phyloP scores from a whole-genome alignment of 2,329 filamentous ascomycete species.

The Fusarium sp. region DNA sequence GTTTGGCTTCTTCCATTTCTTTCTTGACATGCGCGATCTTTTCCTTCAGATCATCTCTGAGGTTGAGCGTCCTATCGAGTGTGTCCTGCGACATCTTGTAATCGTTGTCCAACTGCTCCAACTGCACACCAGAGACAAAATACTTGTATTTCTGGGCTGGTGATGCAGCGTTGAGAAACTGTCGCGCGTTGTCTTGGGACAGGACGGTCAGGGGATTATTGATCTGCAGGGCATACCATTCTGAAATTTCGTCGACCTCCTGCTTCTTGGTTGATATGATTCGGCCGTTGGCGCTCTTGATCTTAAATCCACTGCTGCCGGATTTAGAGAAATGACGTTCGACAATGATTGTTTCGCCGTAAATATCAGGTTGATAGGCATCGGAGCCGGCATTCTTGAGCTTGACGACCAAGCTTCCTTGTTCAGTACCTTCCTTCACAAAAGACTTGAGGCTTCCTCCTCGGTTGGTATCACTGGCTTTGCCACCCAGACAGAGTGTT shows the following conservation, averaged over 20 bases:
- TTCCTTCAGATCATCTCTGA: slow-evolving; percentile 51
- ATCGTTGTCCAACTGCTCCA: slow-evolving; percentile 91
- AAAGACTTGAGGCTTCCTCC: slow-evolving; percentile 89
- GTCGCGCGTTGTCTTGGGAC: slow-evolving; percentile 92
- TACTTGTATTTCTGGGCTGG: slow-evolving; percentile 93
- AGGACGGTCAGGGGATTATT: slow-evolving; percentile 97
- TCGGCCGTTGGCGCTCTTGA: slow-evolving; percentile 78
- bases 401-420: slow-evolving; percentile 79
- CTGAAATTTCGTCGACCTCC: slow-evolving; percentile 91
- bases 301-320: slow-evolving; percentile 84
- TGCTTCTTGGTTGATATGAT: slow-evolving; percentile 84
- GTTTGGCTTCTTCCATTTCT: slow-evolving; percentile 68
- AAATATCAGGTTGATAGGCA: slow-evolving; percentile 84
- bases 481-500: slow-evolving; percentile 93
- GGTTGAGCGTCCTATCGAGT: slow-evolving; percentile 70
- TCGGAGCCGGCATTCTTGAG: slow-evolving; percentile 91
- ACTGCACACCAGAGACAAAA: slow-evolving; percentile 92
- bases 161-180: slow-evolving; percentile 88
- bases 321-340: slow-evolving; percentile 85
- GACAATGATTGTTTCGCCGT: slow-evolving; percentile 87
- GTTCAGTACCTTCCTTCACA: slow-evolving; percentile 88
- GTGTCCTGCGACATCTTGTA: slow-evolving; percentile 86
- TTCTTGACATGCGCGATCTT: slow-evolving; percentile 53
- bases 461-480: slow-evolving; percentile 91
- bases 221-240: slow-evolving; percentile 92